Evolutionary conservation across 768 basidiomycete species (phyloP).

Genomic region (Chalciporus pseudorubinellus): DNA sequence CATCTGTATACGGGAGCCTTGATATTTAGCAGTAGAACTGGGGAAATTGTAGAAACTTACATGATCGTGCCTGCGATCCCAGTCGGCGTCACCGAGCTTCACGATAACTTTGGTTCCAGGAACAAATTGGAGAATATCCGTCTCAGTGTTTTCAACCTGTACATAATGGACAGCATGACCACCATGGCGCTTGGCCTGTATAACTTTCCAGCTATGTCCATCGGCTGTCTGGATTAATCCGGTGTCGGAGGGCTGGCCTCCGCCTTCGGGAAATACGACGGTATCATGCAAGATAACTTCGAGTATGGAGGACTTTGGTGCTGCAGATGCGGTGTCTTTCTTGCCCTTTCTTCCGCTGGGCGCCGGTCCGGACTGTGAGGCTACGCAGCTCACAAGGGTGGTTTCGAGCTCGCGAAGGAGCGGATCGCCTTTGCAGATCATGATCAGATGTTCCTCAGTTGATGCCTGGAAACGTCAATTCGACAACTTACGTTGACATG

Average conservation of each 20-base stretch:
- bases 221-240: conserved; percentile 51
- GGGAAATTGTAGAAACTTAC: conserved; percentile 37
- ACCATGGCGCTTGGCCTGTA: conserved; percentile 66
- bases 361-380: conserved; percentile 44
- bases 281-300: conserved; percentile 75
- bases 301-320: conserved; percentile 47
- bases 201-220: conserved; percentile 53
- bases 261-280: conserved; percentile 78
- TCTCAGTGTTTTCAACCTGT: conserved; percentile 38
- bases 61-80: conserved; percentile 69
- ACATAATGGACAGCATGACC: conserved; percentile 77
- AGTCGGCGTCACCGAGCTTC: conserved; percentile 57
- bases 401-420: conserved; percentile 59
- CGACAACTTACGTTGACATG: conserved; percentile 64
- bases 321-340: conserved; percentile 49
- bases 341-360: conserved; percentile 49
- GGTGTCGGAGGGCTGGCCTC: conserved; percentile 78
- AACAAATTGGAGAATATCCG: conserved; percentile 46
- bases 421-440: conserved; percentile 59
- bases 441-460: no score
- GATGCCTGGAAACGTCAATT: conserved; percentile 3
- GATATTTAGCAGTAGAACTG: background rate
- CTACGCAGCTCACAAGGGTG: conserved; percentile 47
- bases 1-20: conserved; percentile 46
- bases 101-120: conserved; percentile 52